These are phyloP conservation scores for Delphinella strobiligena DNA, from an alignment of 2,329 filamentous ascomycete species.

Conservation along the genomic window DNA sequence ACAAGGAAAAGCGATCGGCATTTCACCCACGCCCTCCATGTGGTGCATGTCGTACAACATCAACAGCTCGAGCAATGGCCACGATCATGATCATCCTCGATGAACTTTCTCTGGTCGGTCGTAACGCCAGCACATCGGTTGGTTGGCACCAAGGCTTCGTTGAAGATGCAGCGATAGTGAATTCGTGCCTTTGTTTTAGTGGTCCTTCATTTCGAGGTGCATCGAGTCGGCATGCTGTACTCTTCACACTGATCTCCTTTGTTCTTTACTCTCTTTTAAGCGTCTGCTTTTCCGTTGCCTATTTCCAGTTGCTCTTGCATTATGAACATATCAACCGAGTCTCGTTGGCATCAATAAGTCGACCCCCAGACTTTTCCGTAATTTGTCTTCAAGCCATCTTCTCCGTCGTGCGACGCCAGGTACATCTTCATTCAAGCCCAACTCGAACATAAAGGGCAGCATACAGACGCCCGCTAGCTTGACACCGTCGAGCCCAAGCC, in stretches of 20 bases:
- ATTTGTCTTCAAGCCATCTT: too few species aligned
- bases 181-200: neutral
- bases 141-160: neutral
- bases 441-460: neutral
- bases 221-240: neutral
- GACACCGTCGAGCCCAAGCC: neutral
- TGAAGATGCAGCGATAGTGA: neutral
- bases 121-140: neutral
- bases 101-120: neutral
- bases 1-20: constrained; percentile 1
- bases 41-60: neutral
- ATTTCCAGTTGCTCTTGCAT: neutral
- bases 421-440: too few species aligned
- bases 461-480: neutral
- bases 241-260: neutral
- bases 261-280: neutral
- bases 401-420: too few species aligned
- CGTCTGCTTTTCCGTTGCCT: neutral
- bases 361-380: too few species aligned
- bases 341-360: too few species aligned
- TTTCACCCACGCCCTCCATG: neutral
- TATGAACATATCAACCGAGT: too few species aligned
- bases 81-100: neutral
- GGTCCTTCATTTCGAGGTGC: neutral
- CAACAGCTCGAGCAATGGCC: neutral